A percentile compares a stretch with the other conserved stretches of the same genome.
Conservation (phyloP, 2,329 filamentous ascomycete genomes). For the Zarea fungicola region DNA sequence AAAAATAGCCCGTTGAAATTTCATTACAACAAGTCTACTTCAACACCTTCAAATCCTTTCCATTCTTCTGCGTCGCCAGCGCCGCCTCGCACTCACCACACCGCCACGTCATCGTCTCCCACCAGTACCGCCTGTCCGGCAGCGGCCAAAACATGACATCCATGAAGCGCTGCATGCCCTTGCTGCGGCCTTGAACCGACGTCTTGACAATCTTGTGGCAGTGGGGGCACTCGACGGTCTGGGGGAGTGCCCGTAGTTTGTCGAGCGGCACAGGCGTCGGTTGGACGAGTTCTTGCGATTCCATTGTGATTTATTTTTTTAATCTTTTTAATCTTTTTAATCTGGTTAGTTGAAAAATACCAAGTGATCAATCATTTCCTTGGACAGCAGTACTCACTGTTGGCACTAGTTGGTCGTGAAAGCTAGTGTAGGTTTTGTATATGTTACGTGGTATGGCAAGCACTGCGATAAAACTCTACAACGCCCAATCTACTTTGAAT, state of each 20-base stretch:
- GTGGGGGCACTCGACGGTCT: conserved; percentile 24
- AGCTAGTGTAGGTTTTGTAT: too few species aligned
- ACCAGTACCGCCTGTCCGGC: conserved; percentile 16
- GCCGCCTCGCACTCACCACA: conserved; percentile 21
- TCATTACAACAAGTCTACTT: not conserved
- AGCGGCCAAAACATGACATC: conserved; percentile 24
- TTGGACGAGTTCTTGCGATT: not conserved
- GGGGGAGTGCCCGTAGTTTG: conserved; percentile 3
- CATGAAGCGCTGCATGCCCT: conserved; percentile 22
- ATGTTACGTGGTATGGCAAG: too few species aligned
- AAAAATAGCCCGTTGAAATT: too few species aligned
- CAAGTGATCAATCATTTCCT: too few species aligned
- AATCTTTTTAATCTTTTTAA: too few species aligned
- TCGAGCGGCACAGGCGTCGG: not conserved
- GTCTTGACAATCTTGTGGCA: conserved; percentile 19
- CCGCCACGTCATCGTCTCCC: conserved; percentile 18
- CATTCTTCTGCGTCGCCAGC: conserved; percentile 17
- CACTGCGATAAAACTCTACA: too few species aligned
- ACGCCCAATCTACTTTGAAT: too few species aligned
- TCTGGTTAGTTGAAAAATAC: too few species aligned
- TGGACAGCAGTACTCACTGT: too few species aligned
- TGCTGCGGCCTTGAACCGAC: conserved; percentile 18
- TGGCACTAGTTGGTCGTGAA: too few species aligned
- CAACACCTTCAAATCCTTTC: conserved; percentile 3
- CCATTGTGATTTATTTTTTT: too few species aligned